Conservation (phyloP, 2,329 filamentous ascomycete genomes). For the Aurifilum marmelostoma region DNA sequence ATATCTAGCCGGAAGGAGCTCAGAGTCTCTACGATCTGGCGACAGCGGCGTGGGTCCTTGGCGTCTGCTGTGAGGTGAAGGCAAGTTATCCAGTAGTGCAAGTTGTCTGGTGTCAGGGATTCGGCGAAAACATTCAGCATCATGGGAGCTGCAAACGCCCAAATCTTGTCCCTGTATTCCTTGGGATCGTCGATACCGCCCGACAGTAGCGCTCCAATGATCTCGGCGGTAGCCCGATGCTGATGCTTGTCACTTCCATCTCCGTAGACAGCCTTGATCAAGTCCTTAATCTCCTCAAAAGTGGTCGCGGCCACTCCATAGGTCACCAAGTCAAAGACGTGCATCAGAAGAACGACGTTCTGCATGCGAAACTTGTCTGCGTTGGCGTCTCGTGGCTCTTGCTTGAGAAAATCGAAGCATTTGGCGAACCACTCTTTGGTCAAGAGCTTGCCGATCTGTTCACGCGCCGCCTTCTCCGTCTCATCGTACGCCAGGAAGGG, state of each 20-base stretch:
- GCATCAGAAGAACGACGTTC: slow-evolving; percentile 83
- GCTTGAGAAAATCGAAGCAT: slow-evolving; percentile 92
- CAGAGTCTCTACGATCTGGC: slow-evolving; percentile 83
- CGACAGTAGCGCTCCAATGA: slow-evolving; percentile 81
- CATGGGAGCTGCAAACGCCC: slow-evolving; percentile 89
- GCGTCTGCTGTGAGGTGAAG: slow-evolving; percentile 86
- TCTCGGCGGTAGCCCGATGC: slow-evolving; percentile 92
- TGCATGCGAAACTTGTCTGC: slow-evolving; percentile 89
- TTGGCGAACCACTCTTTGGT: slow-evolving; percentile 84
- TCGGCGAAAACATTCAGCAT: slow-evolving; percentile 86
- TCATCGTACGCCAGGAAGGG: slow-evolving; percentile 77
- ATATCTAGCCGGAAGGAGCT: slow-evolving; percentile 89
- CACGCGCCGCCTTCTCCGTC: slow-evolving; percentile 72
- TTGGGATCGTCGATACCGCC: slow-evolving; percentile 78
- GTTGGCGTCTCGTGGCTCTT: slow-evolving; percentile 82
- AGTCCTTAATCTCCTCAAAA: slow-evolving; percentile 84
- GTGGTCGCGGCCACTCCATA: slow-evolving; percentile 76
- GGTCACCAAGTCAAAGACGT: slow-evolving; percentile 88
- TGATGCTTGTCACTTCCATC: slow-evolving; percentile 98
- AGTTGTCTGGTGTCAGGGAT: slow-evolving; percentile 90
- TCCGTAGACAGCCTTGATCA: slow-evolving; percentile 77
- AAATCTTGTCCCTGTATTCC: slow-evolving; percentile 74
- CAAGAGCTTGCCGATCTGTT: slow-evolving; percentile 78
- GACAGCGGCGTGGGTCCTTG: slow-evolving; percentile 85
- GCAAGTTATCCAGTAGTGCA: slow-evolving; percentile 92